A percentile compares a stretch with the other conserved stretches of the same genome.
These are phyloP conservation scores for Remersonia thermophila DNA, from an alignment of 2,329 filamentous ascomycete genomes.

Conservation along the genomic window DNA sequence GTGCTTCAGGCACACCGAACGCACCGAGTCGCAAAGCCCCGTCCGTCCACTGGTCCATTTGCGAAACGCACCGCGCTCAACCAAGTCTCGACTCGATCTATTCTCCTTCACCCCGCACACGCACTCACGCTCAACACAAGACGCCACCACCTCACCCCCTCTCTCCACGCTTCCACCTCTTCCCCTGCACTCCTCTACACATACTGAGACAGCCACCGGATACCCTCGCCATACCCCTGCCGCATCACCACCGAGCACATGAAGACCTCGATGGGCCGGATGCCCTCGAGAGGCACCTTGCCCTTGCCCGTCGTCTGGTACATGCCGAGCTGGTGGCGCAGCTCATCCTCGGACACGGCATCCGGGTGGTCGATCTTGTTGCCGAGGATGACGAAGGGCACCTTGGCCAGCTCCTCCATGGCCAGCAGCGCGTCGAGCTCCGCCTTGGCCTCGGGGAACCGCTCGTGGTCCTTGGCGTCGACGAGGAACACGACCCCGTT, in stretches of 20 bases:
- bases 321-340: slow-evolving; percentile 80
- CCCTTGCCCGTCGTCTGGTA: slow-evolving; percentile 97
- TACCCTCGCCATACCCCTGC: slow-evolving; percentile 85
- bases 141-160: not conserved
- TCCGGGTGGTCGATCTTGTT: slow-evolving; percentile 99
- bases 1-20: not conserved
- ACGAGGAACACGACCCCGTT: slow-evolving; percentile 96
- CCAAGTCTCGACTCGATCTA: not conserved
- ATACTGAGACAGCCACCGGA: slow-evolving; percentile 87
- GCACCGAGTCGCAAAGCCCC: too few relatives aligned
- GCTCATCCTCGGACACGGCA: slow-evolving; percentile 88
- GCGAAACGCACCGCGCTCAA: not conserved
- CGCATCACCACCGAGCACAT: slow-evolving; percentile 99
- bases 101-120: not conserved
- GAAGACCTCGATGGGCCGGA: slow-evolving; percentile 91
- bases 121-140: too few relatives aligned
- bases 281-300: slow-evolving; percentile 78
- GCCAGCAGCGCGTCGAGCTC: slow-evolving; percentile 90
- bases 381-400: slow-evolving; percentile 88
- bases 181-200: slow-evolving; percentile 41
- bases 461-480: slow-evolving; percentile 93
- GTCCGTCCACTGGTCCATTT: too few relatives aligned
- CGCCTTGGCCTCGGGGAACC: slow-evolving; percentile 85
- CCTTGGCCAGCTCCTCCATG: slow-evolving; percentile 94
- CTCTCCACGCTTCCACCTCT: not conserved